Percentiles rank a stretch among this genome's conserved stretches.
phyloP scores from a whole-genome alignment of 306 rosid genomes.

The Fragaria vesca region DNA sequence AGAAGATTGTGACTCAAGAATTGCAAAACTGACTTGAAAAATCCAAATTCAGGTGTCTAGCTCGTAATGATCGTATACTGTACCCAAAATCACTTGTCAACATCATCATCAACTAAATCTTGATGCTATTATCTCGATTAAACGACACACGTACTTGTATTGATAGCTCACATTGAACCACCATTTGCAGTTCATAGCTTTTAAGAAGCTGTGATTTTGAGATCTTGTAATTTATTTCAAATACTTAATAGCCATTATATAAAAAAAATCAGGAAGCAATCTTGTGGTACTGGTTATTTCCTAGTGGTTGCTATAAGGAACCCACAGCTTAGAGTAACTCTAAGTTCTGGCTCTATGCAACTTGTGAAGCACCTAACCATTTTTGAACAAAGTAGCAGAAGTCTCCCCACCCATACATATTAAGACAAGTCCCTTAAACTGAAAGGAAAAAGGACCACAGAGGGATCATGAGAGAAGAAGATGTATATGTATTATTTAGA shows the following conservation, averaged over 20 bases:
- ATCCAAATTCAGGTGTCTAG: no score
- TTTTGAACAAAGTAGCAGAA: conserved; percentile 38
- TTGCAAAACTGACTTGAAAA: no score
- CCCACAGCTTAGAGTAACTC: conserved; percentile 44
- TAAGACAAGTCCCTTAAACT: conserved; percentile 36
- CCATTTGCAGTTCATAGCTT: not conserved
- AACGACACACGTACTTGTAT: not conserved
- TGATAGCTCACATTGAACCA: not conserved
- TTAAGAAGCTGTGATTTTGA: not conserved
- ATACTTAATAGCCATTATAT: not conserved
- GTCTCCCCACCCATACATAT: conserved; percentile 30
- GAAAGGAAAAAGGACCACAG: conserved; percentile 48
- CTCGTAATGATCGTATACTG: not conserved
- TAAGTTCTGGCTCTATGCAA: conserved; percentile 53
- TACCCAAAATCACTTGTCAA: not conserved
- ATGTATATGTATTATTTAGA: conserved; percentile 57
- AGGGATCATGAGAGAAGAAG: not conserved
- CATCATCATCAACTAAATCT: not conserved
- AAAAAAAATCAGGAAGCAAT: not conserved
- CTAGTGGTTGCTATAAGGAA: conserved; percentile 46
- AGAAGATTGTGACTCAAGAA: no score
- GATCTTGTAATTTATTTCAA: not conserved
- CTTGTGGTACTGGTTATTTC: conserved; percentile 18
- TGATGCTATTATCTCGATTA: not conserved
- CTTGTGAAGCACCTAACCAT: conserved; percentile 50